Evolutionary conservation across 371 early-diverging fungal genomes (phyloP).

Genomic region (Syncephalastrum racemosum): DNA sequence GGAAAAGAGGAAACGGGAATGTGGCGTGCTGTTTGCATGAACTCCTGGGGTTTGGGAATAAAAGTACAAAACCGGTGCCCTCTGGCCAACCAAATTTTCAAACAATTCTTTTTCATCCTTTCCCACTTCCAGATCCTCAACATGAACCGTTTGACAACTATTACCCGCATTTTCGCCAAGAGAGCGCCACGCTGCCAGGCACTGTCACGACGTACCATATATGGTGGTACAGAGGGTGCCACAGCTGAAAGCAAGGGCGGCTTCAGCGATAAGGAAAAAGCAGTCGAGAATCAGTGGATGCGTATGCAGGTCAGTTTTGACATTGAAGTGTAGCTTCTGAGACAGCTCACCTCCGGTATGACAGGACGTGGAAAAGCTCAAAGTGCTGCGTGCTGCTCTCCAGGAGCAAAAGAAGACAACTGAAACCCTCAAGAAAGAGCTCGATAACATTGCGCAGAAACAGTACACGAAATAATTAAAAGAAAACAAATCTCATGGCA

Average conservation of each 20-base stretch:
- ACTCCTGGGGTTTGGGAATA: too few species aligned
- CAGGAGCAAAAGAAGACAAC: conserved; percentile 33
- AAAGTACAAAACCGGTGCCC: conserved; percentile 7
- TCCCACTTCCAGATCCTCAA: too few species aligned
- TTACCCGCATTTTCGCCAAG: too few species aligned
- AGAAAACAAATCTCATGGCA: not conserved
- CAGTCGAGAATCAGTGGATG: conserved; percentile 50
- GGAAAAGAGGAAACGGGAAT: not conserved
- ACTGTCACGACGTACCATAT: too few species aligned
- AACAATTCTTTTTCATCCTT: not conserved
- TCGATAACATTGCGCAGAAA: conserved; percentile 15
- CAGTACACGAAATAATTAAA: not conserved
- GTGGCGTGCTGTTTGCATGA: not conserved
- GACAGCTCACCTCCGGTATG: not conserved
- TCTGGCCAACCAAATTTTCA: conserved; percentile 4
- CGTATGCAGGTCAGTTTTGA: conserved; percentile 36
- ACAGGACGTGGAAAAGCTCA: conserved; percentile 48
- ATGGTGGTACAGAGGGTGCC: conserved; percentile 30
- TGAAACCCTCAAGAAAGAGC: conserved; percentile 26
- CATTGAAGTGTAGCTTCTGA: not conserved
- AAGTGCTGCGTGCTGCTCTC: conserved; percentile 34
- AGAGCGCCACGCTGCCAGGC: too few species aligned
- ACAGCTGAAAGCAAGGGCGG: conserved; percentile 32
- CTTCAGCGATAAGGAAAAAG: conserved; percentile 50
- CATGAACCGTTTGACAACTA: too few species aligned